Evolutionary conservation across 2,329 filamentous ascomycete genomes (phyloP).

Genomic region (Colletotrichum lindemuthianum): DNA sequence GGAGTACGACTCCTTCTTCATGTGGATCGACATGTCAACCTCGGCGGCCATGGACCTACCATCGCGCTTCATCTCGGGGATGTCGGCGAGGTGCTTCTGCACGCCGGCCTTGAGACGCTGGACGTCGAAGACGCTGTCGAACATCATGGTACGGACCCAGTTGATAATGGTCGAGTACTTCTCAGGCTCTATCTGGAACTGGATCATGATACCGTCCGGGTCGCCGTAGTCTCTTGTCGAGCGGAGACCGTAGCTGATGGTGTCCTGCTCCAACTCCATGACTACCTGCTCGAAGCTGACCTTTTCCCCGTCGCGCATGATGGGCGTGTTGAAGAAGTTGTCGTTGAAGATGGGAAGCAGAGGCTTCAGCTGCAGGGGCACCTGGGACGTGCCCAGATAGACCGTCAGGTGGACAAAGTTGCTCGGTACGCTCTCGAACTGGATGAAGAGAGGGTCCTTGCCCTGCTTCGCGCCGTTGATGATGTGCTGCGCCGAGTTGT

Average conservation of each 20-base stretch:
- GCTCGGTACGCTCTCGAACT: slow-evolving; percentile 93
- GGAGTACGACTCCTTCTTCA: slow-evolving; percentile 78
- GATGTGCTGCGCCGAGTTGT: slow-evolving; percentile 77
- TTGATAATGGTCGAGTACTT: slow-evolving; percentile 85
- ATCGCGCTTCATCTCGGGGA: slow-evolving; percentile 90
- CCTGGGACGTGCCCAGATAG: slow-evolving; percentile 78
- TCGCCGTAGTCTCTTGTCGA: slow-evolving; percentile 77
- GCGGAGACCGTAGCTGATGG: slow-evolving; percentile 82
- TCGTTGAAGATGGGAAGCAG: slow-evolving; percentile 85
- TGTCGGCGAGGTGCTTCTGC: slow-evolving; percentile 87
- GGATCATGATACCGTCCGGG: slow-evolving; percentile 81
- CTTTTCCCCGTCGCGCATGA: slow-evolving; percentile 77
- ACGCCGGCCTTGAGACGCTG: slow-evolving; percentile 70
- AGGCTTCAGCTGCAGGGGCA: slow-evolving; percentile 86
- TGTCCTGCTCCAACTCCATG: slow-evolving; percentile 89
- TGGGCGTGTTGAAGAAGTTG: slow-evolving; percentile 94
- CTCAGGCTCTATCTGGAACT: slow-evolving; percentile 86
- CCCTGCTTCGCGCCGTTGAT: slow-evolving; percentile 74
- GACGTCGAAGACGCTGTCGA: slow-evolving; percentile 87
- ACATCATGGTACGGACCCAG: slow-evolving; percentile 88
- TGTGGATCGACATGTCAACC: slow-evolving; percentile 81
- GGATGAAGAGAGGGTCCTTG: slow-evolving; percentile 85
- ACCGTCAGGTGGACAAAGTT: slow-evolving; percentile 91
- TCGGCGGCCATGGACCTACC: slow-evolving; percentile 75
- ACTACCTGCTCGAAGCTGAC: slow-evolving; percentile 94